Evolutionary conservation across 1,284 basidiomycete genomes (phyloP).

Genomic region (Boletus semigastroideus): DNA sequence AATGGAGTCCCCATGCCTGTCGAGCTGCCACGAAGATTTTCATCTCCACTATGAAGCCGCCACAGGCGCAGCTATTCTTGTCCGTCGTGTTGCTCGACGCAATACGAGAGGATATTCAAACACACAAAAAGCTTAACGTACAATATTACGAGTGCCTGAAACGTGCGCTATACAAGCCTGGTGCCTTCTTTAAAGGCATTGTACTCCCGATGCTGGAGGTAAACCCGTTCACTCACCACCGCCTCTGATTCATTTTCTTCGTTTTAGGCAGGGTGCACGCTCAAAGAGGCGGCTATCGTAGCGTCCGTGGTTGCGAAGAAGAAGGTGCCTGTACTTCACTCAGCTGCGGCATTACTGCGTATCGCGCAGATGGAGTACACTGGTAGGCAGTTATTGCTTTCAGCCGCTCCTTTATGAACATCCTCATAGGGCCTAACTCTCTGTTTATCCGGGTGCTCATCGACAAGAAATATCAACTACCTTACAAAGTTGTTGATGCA

Average conservation of each 20-base stretch:
- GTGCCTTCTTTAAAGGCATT: slow-evolving; percentile 98
- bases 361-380: slow-evolving; percentile 97
- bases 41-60: slow-evolving; percentile 95
- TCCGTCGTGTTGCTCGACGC: slow-evolving; percentile 92
- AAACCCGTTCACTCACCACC: slow-evolving; percentile 28
- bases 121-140: slow-evolving; percentile 86
- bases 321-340: slow-evolving; percentile 93
- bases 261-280: slow-evolving; percentile 62
- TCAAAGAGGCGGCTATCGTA: slow-evolving; percentile 95
- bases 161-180: slow-evolving; percentile 93
- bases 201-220: slow-evolving; percentile 95
- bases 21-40: slow-evolving; percentile 95
- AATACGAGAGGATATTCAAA: slow-evolving; percentile 86
- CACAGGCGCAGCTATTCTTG: slow-evolving; percentile 93
- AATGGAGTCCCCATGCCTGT: slow-evolving; percentile 96
- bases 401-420: background rate
- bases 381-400: slow-evolving; percentile 41
- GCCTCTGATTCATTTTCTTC: slow-evolving; percentile 1
- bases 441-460: slow-evolving; percentile 96
- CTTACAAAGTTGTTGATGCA: slow-evolving; percentile 97
- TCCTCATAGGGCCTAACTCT: slow-evolving; percentile 77
- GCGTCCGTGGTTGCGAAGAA: slow-evolving; percentile 91
- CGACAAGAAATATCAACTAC: slow-evolving; percentile 98
- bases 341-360: slow-evolving; percentile 91
- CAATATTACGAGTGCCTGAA: slow-evolving; percentile 95